Conservation (phyloP, 441 rosid species). For the Pelargonium fulgidum region DNA sequence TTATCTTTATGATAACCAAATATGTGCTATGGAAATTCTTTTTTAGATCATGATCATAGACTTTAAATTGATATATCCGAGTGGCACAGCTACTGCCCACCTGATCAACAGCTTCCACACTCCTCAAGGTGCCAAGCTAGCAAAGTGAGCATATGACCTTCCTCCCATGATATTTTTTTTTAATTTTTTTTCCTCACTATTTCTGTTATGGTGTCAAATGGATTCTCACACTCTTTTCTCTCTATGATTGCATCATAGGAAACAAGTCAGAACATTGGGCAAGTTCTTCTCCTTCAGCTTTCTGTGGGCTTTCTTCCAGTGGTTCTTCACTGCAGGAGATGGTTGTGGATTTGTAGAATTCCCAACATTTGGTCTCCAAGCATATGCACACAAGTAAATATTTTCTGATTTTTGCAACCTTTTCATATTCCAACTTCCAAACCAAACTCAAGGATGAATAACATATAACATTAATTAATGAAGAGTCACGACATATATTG, state of each 20-base stretch:
- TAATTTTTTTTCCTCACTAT: not conserved
- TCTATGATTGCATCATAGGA: not conserved
- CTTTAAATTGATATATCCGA: constrained; percentile 20
- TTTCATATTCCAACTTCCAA: not conserved
- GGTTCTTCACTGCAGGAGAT: constrained; percentile 18
- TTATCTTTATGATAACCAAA: not conserved
- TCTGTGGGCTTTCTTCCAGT: constrained; percentile 21
- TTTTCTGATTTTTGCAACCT: not conserved
- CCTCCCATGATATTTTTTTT: not conserved
- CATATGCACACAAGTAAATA: constrained; percentile 8
- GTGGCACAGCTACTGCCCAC: constrained; percentile 15
- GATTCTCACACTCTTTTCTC: not conserved
- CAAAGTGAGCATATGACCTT: constrained; percentile 4
- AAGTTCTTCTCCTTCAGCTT: constrained; percentile 20
- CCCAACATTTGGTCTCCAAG: constrained; percentile 23
- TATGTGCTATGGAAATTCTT: not conserved
- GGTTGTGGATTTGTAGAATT: constrained; percentile 9
- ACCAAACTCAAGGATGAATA: not conserved
- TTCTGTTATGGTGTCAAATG: not conserved
- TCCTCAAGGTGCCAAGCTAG: constrained; percentile 18
- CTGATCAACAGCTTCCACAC: constrained; percentile 21
- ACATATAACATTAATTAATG: no score
- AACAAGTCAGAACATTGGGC: constrained; percentile 17
- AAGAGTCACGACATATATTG: no score
- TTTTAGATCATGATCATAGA: constrained; percentile 25